Conservation (phyloP, 169 alveolate species). For the Plasmodium ovale region DNA sequence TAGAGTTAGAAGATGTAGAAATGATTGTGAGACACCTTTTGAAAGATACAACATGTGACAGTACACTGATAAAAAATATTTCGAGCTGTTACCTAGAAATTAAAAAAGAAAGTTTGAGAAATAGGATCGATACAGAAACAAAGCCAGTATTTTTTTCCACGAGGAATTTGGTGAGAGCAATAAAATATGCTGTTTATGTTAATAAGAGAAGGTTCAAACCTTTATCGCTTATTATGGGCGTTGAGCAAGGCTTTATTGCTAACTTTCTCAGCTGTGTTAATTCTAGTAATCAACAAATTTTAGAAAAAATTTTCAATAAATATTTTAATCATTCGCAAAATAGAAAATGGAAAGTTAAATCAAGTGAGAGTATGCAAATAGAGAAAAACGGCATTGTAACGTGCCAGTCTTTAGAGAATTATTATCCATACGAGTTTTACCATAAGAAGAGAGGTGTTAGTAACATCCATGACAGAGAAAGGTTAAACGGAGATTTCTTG, state of each 20-base stretch:
- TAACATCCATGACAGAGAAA: not conserved
- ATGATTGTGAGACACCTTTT: constrained; percentile 77
- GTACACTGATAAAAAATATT: constrained; percentile 60
- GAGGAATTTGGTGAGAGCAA: constrained; percentile 68
- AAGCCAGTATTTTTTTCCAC: constrained; percentile 66
- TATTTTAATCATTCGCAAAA: constrained; percentile 19
- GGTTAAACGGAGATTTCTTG: not conserved
- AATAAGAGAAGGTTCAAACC: constrained; percentile 59
- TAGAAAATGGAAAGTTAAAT: not conserved
- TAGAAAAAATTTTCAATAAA: constrained; percentile 64
- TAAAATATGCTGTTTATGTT: constrained; percentile 46
- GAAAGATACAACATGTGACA: constrained; percentile 71
- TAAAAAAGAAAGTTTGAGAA: constrained; percentile 51
- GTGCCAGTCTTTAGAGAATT: constrained; percentile 27
- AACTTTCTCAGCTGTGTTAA: constrained; percentile 46
- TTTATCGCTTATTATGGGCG: constrained; percentile 14
- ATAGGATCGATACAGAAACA: constrained; percentile 22
- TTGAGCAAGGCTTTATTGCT: constrained; percentile 53
- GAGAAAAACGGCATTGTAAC: constrained; percentile 51
- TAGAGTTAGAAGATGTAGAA: constrained; percentile 79
- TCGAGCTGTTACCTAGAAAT: constrained; percentile 79
- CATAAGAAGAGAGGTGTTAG: constrained; percentile 11
- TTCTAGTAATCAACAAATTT: constrained; percentile 11
- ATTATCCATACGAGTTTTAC: constrained; percentile 25
- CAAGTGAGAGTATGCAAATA: constrained; percentile 23